phyloP scores from a whole-genome alignment of 495 filamentous ascomycete genomes.

The Xylaria cubensis region DNA sequence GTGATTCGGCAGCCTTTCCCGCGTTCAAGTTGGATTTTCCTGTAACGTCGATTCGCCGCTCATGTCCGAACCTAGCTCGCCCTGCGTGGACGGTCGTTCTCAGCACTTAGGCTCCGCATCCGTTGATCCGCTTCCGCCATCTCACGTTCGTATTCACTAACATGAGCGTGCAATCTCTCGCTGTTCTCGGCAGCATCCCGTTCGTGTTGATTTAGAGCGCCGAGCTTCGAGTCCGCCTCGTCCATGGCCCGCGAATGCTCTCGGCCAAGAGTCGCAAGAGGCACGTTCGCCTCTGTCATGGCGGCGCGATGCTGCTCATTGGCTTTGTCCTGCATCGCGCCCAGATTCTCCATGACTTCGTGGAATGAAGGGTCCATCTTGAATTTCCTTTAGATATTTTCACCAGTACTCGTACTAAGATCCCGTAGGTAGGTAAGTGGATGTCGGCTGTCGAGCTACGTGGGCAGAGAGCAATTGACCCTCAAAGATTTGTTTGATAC shows the following conservation, averaged over 20 bases:
- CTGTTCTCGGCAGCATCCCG: neutral
- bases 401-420: neutral
- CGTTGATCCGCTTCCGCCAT: constrained; percentile 25
- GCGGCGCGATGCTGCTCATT: constrained; percentile 27
- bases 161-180: constrained; percentile 20
- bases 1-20: neutral
- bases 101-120: constrained; percentile 6
- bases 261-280: constrained; percentile 23
- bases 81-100: constrained; percentile 2
- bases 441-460: neutral
- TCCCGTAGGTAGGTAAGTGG: neutral
- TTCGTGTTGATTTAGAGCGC: constrained; percentile 1
- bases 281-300: constrained; percentile 27
- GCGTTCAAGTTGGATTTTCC: neutral
- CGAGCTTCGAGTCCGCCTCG: neutral
- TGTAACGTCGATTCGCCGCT: neutral
- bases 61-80: neutral
- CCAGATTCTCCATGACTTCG: constrained; percentile 22
- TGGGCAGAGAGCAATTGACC: neutral
- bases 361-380: constrained; percentile 25
- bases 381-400: neutral
- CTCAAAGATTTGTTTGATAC: neutral
- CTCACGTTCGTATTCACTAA: constrained; percentile 5
- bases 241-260: constrained; percentile 23
- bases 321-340: constrained; percentile 19